These are phyloP conservation scores for Passiflora organensis DNA, from an alignment of 345 rosid species.

Conservation along the genomic window DNA sequence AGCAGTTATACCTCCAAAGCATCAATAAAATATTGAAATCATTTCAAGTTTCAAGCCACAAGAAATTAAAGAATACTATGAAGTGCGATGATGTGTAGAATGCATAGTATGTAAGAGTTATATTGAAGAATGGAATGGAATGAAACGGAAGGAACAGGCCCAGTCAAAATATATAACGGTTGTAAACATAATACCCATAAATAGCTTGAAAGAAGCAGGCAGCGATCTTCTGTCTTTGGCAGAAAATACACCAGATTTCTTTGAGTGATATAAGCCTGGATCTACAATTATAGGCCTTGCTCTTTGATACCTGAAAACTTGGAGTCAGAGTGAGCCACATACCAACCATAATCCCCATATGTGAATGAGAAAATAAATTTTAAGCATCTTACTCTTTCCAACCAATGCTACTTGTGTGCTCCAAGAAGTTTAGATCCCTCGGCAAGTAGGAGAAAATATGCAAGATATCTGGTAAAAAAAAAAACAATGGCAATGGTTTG, in stretches of 20 bases:
- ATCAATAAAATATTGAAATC: too few species aligned
- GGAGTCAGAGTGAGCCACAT: not conserved
- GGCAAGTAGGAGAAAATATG: conserved; percentile 91
- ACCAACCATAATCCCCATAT: conserved; percentile 3
- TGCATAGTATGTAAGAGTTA: too few species aligned
- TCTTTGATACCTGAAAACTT: conserved; percentile 55
- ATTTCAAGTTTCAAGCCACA: too few species aligned
- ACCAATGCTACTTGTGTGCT: conserved; percentile 84
- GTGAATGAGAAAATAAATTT: not conserved
- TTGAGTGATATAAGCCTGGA: conserved; percentile 83
- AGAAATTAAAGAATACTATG: too few species aligned
- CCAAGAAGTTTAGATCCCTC: conserved; percentile 81
- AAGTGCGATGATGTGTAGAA: too few species aligned
- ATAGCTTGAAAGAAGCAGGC: conserved; percentile 88
- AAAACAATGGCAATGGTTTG: too few species aligned
- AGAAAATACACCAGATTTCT: conserved; percentile 80
- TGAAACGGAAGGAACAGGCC: not conserved
- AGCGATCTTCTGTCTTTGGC: conserved; percentile 79
- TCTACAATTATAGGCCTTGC: conserved; percentile 87
- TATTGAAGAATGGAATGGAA: too few species aligned
- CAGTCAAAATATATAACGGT: not conserved
- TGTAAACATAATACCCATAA: conserved; percentile 50
- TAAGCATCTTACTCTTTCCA: conserved; percentile 99
- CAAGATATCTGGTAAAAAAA: conserved; percentile 66
- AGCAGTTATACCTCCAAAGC: too few species aligned